A percentile compares a stretch with the other conserved stretches of the same genome.
phyloP scores from a whole-genome alignment of 805 yeast genomes.

The Candida multigemmis region DNA sequence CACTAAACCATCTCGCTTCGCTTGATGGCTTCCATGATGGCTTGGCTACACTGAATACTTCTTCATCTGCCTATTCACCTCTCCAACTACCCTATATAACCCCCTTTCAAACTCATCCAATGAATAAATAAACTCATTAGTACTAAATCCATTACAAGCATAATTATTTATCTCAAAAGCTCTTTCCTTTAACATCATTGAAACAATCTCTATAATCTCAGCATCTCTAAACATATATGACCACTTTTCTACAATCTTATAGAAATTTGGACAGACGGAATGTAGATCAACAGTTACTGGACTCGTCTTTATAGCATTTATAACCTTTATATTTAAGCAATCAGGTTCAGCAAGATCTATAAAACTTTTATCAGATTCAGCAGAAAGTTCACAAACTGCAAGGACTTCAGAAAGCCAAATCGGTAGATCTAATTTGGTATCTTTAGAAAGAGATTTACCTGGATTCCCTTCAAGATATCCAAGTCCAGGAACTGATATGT shows the following conservation, averaged over 20 bases:
- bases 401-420: slow-evolving; percentile 81
- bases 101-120: slow-evolving; percentile 72
- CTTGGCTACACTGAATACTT: no score
- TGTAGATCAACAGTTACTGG: slow-evolving; percentile 61
- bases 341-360: slow-evolving; percentile 66
- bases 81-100: slow-evolving; percentile 45
- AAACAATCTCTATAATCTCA: slow-evolving; percentile 43
- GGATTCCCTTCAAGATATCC: slow-evolving; percentile 81
- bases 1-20: no score
- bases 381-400: slow-evolving; percentile 37
- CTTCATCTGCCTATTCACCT: slow-evolving; percentile 31
- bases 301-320: slow-evolving; percentile 76
- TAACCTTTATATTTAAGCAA: slow-evolving; percentile 51
- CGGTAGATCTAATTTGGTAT: slow-evolving; percentile 69
- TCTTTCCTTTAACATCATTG: slow-evolving; percentile 50
- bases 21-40: no score
- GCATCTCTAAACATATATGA: slow-evolving; percentile 58
- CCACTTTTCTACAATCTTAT: slow-evolving; percentile 71
- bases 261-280: slow-evolving; percentile 57
- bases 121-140: slow-evolving; percentile 46
- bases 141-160: slow-evolving; percentile 45
- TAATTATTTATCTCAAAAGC: slow-evolving; percentile 65
- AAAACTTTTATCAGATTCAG: slow-evolving; percentile 32
- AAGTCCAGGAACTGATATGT: slow-evolving; percentile 72
- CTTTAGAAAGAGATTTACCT: slow-evolving; percentile 47